Conservation (phyloP, 257 asterid species). For the Linaria vulgaris region DNA sequence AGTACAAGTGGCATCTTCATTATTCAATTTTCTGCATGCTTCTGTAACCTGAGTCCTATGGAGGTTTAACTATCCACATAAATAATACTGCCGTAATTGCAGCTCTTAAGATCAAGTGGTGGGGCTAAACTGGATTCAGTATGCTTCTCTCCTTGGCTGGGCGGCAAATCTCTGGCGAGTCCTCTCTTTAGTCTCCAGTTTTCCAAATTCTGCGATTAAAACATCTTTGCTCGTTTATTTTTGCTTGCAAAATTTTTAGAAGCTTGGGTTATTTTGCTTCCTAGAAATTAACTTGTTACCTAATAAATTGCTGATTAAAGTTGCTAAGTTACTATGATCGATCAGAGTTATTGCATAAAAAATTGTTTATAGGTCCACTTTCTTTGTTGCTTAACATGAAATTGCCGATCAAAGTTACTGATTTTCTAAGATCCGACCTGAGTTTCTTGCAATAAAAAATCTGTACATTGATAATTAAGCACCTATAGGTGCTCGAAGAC, state of each 20-base stretch:
- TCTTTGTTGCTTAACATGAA: too few species aligned
- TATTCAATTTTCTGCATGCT: neutral
- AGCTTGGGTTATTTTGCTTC: conserved; percentile 1
- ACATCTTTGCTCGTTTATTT: neutral
- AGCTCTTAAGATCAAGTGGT: neutral
- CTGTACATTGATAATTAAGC: too few species aligned
- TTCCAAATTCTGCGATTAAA: neutral
- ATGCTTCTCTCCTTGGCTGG: too few species aligned
- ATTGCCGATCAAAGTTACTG: too few species aligned
- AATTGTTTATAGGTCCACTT: too few species aligned
- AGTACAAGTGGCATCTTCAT: neutral
- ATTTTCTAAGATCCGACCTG: too few species aligned
- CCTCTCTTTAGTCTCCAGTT: neutral
- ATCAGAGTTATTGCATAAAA: too few species aligned
- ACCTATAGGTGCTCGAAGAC: too few species aligned
- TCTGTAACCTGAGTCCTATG: neutral
- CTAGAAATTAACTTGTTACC: neutral
- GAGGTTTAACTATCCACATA: conserved; percentile 5
- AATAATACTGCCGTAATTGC: too few species aligned
- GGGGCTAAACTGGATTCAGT: neutral
- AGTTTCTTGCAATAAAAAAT: too few species aligned
- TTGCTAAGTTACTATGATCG: too few species aligned
- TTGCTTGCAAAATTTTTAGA: neutral
- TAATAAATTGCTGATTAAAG: neutral
- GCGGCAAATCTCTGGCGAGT: conserved; percentile 10